These are phyloP conservation scores for Malania oleifera DNA, from an alignment of 164 flowering plant genomes.

Conservation along the genomic window DNA sequence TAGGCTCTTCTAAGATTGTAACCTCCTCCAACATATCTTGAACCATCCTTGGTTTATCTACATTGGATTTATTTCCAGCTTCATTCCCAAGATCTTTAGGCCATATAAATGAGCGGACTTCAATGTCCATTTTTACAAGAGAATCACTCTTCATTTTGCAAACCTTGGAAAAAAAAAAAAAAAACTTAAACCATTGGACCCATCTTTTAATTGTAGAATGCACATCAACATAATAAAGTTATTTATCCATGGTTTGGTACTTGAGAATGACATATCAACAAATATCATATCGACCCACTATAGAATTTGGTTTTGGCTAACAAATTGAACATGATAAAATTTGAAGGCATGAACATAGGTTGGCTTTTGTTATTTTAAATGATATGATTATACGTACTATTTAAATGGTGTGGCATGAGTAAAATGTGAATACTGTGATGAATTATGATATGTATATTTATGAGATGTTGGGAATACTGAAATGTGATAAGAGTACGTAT, in stretches of 20 bases:
- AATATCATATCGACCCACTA: neutral
- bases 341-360: conserved; percentile 3
- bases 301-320: neutral
- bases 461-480: too few relatives aligned
- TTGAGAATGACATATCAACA: neutral
- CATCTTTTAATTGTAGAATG: conserved; percentile 3
- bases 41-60: conserved; percentile 65
- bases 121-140: conserved; percentile 69
- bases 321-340: conserved; percentile 8
- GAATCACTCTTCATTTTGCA: conserved; percentile 57
- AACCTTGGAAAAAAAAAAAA: conserved; percentile 36
- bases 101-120: conserved; percentile 87
- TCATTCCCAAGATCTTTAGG: conserved; percentile 76
- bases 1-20: conserved; percentile 45
- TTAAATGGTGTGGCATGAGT: too few relatives aligned
- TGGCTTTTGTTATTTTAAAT: too few relatives aligned
- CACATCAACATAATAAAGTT: neutral
- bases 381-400: too few relatives aligned
- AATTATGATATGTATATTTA: too few relatives aligned
- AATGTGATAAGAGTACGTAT: too few relatives aligned
- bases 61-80: conserved; percentile 62
- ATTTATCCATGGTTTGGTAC: neutral
- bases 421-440: too few relatives aligned
- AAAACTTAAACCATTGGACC: conserved; percentile 5
- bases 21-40: conserved; percentile 83